Percentiles rank a stretch among this genome's conserved stretches.
phyloP scores from a whole-genome alignment of 1,284 basidiomycete species.

The Rhodotorula mucilaginosa region DNA sequence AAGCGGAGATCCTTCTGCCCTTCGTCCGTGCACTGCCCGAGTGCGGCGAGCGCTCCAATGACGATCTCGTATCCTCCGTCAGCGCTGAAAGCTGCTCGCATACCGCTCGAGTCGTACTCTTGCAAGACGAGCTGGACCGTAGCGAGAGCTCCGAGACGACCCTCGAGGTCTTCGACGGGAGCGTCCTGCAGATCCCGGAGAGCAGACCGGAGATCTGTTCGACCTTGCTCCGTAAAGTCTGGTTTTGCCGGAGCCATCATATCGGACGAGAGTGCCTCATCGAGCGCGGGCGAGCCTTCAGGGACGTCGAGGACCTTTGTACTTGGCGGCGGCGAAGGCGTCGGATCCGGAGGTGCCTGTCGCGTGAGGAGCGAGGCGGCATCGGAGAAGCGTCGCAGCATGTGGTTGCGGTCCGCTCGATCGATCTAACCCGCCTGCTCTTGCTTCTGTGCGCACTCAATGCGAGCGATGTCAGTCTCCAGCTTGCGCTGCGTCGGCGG shows the following conservation, averaged over 20 bases:
- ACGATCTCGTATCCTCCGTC: conserved; percentile 1
- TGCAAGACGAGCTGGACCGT: conserved; percentile 6
- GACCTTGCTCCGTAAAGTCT: background rate
- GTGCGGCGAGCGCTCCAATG: background rate
- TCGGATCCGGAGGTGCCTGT: too few species aligned
- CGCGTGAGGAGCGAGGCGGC: background rate
- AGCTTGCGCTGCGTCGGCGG: too few species aligned
- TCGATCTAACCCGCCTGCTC: too few species aligned
- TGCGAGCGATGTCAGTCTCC: too few species aligned
- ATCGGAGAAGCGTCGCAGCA: conserved; percentile 1
- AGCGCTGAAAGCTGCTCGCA: background rate
- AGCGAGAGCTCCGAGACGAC: background rate
- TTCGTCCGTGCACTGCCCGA: background rate
- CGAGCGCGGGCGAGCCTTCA: background rate
- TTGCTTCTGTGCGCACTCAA: too few species aligned
- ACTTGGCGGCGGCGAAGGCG: background rate
- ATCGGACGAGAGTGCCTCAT: conserved; percentile 8
- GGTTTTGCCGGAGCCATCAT: background rate
- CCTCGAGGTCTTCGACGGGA: background rate
- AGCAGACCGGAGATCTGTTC: background rate
- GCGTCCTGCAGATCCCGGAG: conserved; percentile 6
- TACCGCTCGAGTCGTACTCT: background rate
- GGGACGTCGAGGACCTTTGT: background rate
- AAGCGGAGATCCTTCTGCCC: conserved; percentile 11
- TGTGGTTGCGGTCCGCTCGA: background rate